Conservation (phyloP, 352 stramenopile species). For the Peronospora belbahrii region DNA sequence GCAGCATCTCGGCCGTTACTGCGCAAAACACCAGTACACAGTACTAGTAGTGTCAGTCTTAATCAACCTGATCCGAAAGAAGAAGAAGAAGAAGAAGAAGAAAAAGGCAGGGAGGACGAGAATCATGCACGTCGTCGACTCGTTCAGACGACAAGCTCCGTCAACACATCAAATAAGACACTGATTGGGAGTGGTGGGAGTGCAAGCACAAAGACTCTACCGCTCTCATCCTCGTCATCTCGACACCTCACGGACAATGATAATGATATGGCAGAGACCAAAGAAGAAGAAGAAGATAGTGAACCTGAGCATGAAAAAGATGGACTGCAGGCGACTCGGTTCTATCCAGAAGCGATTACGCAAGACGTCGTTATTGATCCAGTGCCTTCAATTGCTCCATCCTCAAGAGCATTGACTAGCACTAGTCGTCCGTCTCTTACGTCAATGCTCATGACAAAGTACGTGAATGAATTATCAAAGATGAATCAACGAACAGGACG, state of each 20-base stretch:
- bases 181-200: constrained; percentile 38
- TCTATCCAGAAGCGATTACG: constrained; percentile 1
- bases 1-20: constrained; percentile 17
- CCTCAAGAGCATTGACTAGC: constrained; percentile 1
- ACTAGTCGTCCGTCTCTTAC: constrained; percentile 37
- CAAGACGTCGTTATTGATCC: constrained; percentile 10
- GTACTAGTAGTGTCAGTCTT: constrained; percentile 22
- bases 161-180: constrained; percentile 44
- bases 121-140: constrained; percentile 23
- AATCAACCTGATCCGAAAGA: constrained; percentile 11
- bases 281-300: constrained; percentile 35
- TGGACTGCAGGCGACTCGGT: constrained; percentile 4
- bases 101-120: constrained; percentile 26
- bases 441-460: constrained; percentile 57
- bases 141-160: constrained; percentile 24
- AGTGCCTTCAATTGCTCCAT: constrained; percentile 3
- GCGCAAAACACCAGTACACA: constrained; percentile 21
- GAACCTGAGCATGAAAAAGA: constrained; percentile 38
- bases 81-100: constrained; percentile 21
- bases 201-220: constrained; percentile 47
- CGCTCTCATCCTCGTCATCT: constrained; percentile 39
- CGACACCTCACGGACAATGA: constrained; percentile 35
- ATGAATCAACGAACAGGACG: constrained; percentile 35
- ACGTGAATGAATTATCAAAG: constrained; percentile 36
- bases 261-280: constrained; percentile 22